Evolutionary conservation across 2,329 filamentous ascomycete species (phyloP), one percentile per base, ranked within the genome.

Genomic region (Calonectria hongkongensis): DNA sequence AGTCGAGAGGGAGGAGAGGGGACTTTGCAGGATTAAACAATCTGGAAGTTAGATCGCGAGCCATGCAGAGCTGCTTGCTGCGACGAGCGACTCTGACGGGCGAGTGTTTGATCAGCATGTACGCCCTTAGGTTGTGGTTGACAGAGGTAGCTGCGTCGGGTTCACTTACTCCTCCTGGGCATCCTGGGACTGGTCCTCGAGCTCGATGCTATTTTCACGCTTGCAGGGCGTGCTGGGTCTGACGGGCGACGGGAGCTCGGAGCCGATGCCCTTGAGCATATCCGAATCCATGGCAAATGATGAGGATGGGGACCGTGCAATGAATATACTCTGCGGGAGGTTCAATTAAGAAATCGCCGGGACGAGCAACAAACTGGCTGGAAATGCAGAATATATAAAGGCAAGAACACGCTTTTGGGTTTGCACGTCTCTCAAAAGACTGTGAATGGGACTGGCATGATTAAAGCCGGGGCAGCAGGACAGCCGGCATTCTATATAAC

Each of bases 201-300:
- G 78, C 50, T 72, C 76, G 50, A 79, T 77, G 68, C 78, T 79
- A 13, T 74, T 78, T 30, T 70, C 71, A 5, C 76, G 67, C 16
- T 70, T 74, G 8, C 60, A 36, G 13, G 62, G 27, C 2, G 30
- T 33, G 33, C 43, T n/a, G n/a, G 58, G 33, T 9, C 27, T 67
- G 6, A 70, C 47, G 43, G 68, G 70, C 0, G 73, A 74, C 15
- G 74, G 27, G 50, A 74, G 78, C 10, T 70, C 72, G n/a, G 74
- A 72, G n/a, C 68, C 73, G 27, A 79, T 72, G 10, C 78, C 78
- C 45, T 48, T 73, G 6, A 79, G 64, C 6, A 64, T 16, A 43
- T 33, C 43, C n/a, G 28, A 39, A 62, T 75, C 43, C 78, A 79
- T 79, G 54, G 2, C 30, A 58, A 50, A 48, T 47, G n/a, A 41